Percentiles rank a stretch among this genome's conserved stretches.
These are phyloP conservation scores for Wallacemonas sp. DNA, from an alignment of 208 protist species.

Conservation along the genomic window DNA sequence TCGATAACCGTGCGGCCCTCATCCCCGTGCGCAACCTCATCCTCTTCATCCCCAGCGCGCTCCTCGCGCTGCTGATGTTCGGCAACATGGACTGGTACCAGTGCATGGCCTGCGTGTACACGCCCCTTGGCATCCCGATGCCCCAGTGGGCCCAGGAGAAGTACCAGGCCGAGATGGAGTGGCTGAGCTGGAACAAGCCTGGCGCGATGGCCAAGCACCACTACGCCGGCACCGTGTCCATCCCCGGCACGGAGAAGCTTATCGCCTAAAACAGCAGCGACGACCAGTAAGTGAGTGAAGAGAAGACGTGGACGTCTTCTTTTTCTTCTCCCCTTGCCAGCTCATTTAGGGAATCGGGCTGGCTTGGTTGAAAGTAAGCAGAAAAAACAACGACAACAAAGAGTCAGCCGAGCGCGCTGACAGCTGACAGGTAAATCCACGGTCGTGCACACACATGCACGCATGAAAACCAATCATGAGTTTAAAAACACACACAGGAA, in stretches of 20 bases:
- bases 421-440: too few relatives aligned
- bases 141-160: slow-evolving; percentile 72
- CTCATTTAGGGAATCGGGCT: too few relatives aligned
- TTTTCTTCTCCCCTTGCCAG: too few relatives aligned
- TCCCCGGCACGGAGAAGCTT: slow-evolving; percentile 83
- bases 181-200: slow-evolving; percentile 77
- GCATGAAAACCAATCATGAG: too few relatives aligned
- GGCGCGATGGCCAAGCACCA: slow-evolving; percentile 87
- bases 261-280: slow-evolving; percentile 37
- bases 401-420: too few relatives aligned
- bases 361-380: too few relatives aligned
- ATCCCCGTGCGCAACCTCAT: slow-evolving; percentile 68
- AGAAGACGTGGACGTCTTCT: too few relatives aligned
- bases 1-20: slow-evolving; percentile 71
- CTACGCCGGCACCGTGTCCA: slow-evolving; percentile 83
- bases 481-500: too few relatives aligned
- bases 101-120: slow-evolving; percentile 56
- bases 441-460: too few relatives aligned
- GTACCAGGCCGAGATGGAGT: slow-evolving; percentile 76
- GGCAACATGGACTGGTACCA: slow-evolving; percentile 88
- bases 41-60: slow-evolving; percentile 49
- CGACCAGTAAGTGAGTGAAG: too few relatives aligned
- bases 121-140: slow-evolving; percentile 46
- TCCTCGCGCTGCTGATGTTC: slow-evolving; percentile 76
- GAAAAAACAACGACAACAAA: too few relatives aligned